Percentiles rank a stretch among this genome's conserved stretches.
Conservation (phyloP, 2,329 filamentous ascomycete species). For the Xylogone sp. region DNA sequence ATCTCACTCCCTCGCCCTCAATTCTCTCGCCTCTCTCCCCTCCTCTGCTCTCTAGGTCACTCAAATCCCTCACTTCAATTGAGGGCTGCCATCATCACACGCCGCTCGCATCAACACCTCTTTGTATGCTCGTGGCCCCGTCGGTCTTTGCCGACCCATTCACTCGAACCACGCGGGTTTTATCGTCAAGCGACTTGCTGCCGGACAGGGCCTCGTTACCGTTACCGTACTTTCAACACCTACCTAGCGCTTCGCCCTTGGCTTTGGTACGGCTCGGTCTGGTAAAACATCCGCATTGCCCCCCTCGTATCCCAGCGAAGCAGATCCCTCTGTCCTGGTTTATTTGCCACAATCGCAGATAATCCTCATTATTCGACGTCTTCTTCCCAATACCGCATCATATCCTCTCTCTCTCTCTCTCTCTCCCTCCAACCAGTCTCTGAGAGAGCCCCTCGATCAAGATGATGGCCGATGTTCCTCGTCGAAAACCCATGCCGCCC, state of each 20-base stretch:
- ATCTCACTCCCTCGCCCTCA: too few relatives aligned
- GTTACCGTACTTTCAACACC: background rate
- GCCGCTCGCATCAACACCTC: background rate
- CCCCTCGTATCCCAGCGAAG: background rate
- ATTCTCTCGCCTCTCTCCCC: too few relatives aligned
- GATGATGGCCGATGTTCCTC: conserved; percentile 26
- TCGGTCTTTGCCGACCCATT: too few relatives aligned
- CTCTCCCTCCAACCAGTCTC: too few relatives aligned
- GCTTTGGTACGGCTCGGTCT: background rate
- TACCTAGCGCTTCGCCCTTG: background rate
- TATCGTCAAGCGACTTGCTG: background rate
- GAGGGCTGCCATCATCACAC: too few relatives aligned
- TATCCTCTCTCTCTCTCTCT: too few relatives aligned
- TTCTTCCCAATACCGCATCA: too few relatives aligned
- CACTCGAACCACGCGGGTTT: background rate
- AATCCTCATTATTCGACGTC: background rate
- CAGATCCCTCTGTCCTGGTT: background rate
- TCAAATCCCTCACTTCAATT: too few relatives aligned
- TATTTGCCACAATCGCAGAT: background rate
- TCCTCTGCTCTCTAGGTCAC: too few relatives aligned
- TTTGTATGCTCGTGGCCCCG: too few relatives aligned
- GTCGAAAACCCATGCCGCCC: conserved; percentile 25
- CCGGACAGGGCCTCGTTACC: background rate
- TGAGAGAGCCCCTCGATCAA: background rate
- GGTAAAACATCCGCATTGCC: background rate